These are phyloP conservation scores for Elsinoe batatas DNA, from an alignment of 2,329 filamentous ascomycete genomes.

Conservation along the genomic window DNA sequence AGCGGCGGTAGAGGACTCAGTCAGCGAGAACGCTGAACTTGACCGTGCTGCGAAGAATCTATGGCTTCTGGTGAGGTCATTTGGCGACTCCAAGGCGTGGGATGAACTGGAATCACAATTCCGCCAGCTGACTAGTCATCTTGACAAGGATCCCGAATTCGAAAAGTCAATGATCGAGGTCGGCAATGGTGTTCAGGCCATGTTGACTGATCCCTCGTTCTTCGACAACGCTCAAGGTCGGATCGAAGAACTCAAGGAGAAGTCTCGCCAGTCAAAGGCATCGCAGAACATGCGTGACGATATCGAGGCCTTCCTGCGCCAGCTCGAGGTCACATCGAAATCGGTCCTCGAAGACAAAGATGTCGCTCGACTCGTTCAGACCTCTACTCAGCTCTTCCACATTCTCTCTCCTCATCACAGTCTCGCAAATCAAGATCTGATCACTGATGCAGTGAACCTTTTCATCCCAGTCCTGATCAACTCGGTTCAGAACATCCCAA, in stretches of 20 bases:
- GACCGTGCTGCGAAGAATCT: conserved; percentile 70
- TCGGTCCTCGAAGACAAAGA: conserved; percentile 64
- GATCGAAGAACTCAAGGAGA: conserved; percentile 48
- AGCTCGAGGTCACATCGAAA: conserved; percentile 56
- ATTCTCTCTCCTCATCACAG: conserved; percentile 58
- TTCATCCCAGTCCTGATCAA: conserved; percentile 71
- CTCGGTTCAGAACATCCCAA: conserved; percentile 75
- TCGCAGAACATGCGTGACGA: conserved; percentile 63
- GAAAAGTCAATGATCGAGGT: conserved; percentile 66
- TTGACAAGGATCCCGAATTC: conserved; percentile 69
- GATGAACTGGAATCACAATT: conserved; percentile 60
- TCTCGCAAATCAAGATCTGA: conserved; percentile 58
- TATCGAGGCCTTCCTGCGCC: conserved; percentile 59
- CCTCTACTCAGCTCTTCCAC: conserved; percentile 55
- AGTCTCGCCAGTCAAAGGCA: conserved; percentile 48
- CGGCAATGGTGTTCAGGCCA: conserved; percentile 63
- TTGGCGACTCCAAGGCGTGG: conserved; percentile 69
- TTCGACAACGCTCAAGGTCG: conserved; percentile 65
- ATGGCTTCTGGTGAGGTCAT: conserved; percentile 69
- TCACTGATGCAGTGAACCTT: conserved; percentile 66
- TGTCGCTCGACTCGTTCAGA: conserved; percentile 58
- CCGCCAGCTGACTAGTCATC: conserved; percentile 61
- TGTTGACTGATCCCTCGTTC: conserved; percentile 78
- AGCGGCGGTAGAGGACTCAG: conserved; percentile 57
- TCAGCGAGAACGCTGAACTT: conserved; percentile 62